phyloP scores from a whole-genome alignment of 257 asterid species.

The Schizonepeta tenuifolia region DNA sequence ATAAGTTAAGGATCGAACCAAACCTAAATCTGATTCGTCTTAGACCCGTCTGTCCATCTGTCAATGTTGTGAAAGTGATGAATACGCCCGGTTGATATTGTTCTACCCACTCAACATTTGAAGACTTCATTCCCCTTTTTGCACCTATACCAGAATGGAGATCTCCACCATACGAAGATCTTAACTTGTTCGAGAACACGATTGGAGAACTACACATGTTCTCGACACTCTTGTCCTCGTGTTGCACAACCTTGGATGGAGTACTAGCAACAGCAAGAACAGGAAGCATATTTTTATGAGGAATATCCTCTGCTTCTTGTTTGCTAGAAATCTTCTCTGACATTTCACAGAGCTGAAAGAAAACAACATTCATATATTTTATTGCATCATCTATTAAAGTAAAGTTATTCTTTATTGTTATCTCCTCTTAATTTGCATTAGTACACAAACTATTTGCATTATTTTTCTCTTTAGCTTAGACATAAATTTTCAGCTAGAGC shows the following conservation, averaged over 20 bases:
- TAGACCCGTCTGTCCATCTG: constrained; percentile 18
- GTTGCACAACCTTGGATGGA: background rate
- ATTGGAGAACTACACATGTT: background rate
- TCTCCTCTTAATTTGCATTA: too few species aligned
- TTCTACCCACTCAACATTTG: constrained; percentile 24
- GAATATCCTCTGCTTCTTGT: constrained; percentile 4
- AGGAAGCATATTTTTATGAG: constrained; percentile 21
- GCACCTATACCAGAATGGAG: background rate
- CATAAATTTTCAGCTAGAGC: too few species aligned
- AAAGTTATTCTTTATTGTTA: too few species aligned
- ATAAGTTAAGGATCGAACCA: background rate
- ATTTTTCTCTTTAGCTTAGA: too few species aligned
- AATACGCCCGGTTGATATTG: constrained; percentile 30
- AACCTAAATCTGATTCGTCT: constrained; percentile 33
- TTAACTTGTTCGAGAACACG: constrained; percentile 17
- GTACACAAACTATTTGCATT: too few species aligned
- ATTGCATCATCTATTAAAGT: background rate
- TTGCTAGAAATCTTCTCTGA: constrained; percentile 14
- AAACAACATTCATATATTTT: background rate
- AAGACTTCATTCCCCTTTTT: background rate
- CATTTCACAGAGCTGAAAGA: constrained; percentile 17
- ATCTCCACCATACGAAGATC: constrained; percentile 15
- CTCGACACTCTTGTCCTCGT: background rate
- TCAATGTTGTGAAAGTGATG: constrained; percentile 30
- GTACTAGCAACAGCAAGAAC: constrained; percentile 1